Evolutionary conservation across 441 rosid species (phyloP), one percentile per base, ranked within the genome.

Genomic region (Codiaeum variegatum): DNA sequence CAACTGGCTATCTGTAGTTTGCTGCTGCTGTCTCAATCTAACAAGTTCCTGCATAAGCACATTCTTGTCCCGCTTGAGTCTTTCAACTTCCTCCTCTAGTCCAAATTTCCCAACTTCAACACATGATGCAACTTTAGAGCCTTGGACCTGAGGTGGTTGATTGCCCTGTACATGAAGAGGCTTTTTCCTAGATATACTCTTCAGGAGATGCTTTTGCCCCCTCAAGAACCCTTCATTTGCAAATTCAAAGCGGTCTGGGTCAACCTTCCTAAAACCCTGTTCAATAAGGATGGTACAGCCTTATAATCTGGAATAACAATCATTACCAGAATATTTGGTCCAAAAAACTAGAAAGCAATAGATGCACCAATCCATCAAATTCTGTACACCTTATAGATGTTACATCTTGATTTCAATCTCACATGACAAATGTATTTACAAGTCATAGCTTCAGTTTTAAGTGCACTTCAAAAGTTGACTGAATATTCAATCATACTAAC

Each of bases 251-350:
- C 83, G 86, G 76, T 93, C 96, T 34, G 91, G 80, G 70, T 91
- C 97, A 24, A 83, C 83, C 84, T 93, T 93, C 66, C 86, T 81
- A 75, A 93, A 93, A 64, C 98, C 97, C 98, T 88, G 88, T 31
- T 69, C 70, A 18, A 61, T 49, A 79, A 64, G 44, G 69, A 66
- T 44, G 61, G 28, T 18, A 65, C 11, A 31, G 12, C 66, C 55
- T 40, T 40, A 59, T 16, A 23, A 65, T 32, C 23, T 44, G 28
- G 67, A n/a, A 28, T 18, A 28, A 55, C 13, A 26, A 49, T 3
- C 31, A 65, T 40, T 42, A 61, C 51, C 29, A 66, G 15, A 32
- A 42, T 42, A 69, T 68, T 63, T 42, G 42, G 29, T 18, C 24
- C 18, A 47, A 21, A 31, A 46, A 12, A n/a, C 28, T 21, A 65